Evolutionary conservation across 2,329 filamentous ascomycete species (phyloP).

Genomic region (Aspergillus calidoustus): DNA sequence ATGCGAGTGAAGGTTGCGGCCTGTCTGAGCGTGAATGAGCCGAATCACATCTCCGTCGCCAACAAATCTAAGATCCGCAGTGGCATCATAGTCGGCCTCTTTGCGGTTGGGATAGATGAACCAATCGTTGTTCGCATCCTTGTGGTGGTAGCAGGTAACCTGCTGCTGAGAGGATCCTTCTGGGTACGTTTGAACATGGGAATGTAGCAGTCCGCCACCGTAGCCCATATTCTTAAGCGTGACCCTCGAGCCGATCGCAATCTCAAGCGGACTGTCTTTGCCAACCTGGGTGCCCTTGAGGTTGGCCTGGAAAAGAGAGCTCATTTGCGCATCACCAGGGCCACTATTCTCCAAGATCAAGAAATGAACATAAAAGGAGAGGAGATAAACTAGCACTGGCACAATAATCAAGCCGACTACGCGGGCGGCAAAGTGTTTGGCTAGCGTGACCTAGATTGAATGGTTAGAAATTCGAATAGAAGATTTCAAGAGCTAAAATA

Average conservation of each 20-base stretch:
- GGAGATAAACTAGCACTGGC: slow-evolving; percentile 88
- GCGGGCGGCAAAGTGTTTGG: slow-evolving; percentile 77
- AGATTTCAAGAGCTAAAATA: slow-evolving; percentile 43
- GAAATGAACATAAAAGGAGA: slow-evolving; percentile 95
- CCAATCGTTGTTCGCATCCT: slow-evolving; percentile 99
- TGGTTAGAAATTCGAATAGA: neutral
- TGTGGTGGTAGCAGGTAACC: slow-evolving; percentile 99
- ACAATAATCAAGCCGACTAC: slow-evolving; percentile 86
- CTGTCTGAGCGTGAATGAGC: slow-evolving; percentile 91
- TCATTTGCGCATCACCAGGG: slow-evolving; percentile 99
- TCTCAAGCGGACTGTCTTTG: slow-evolving; percentile 89
- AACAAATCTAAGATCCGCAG: slow-evolving; percentile 74
- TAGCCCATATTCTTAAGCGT: slow-evolving; percentile 99
- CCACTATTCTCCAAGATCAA: slow-evolving; percentile 90
- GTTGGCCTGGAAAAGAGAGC: slow-evolving; percentile 97
- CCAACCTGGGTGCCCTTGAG: slow-evolving; percentile 91
- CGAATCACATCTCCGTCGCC: slow-evolving; percentile 79
- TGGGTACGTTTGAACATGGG: slow-evolving; percentile 93
- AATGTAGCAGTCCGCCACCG: slow-evolving; percentile 92
- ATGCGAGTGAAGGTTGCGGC: slow-evolving; percentile 96
- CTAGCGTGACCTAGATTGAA: slow-evolving; percentile 63
- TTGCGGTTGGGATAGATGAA: slow-evolving; percentile 94
- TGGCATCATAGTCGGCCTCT: slow-evolving; percentile 72
- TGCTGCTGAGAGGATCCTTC: slow-evolving; percentile 95
- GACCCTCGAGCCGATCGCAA: slow-evolving; percentile 84